Evolutionary conservation across 345 rosid genomes (phyloP).

Genomic region (Boechera divaricarpa): DNA sequence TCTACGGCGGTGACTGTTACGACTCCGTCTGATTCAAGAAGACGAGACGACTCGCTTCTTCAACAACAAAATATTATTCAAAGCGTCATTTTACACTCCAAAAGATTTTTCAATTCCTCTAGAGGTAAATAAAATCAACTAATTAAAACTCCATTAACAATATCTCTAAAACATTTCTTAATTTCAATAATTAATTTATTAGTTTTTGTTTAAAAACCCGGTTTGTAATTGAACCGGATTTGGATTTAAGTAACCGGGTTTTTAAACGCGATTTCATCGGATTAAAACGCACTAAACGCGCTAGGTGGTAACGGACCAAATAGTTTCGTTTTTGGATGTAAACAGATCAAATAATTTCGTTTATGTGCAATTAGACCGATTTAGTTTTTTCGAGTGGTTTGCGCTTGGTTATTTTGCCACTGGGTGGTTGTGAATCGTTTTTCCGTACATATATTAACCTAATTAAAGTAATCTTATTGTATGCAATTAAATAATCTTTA

Average conservation of each 20-base stretch:
- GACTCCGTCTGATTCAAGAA: slow-evolving; percentile 46
- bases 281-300: no score
- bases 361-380: no score
- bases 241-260: no score
- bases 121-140: slow-evolving; percentile 52
- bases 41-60: slow-evolving; percentile 91
- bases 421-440: no score
- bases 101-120: slow-evolving; percentile 84
- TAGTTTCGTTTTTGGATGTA: no score
- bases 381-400: no score
- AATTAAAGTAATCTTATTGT: neutral
- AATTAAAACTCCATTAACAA: neutral
- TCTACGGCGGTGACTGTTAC: slow-evolving; percentile 51
- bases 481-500: neutral
- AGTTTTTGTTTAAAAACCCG: neutral
- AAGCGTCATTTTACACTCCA: slow-evolving; percentile 94
- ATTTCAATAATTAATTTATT: neutral
- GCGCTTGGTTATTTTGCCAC: no score
- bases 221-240: no score
- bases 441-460: neutral
- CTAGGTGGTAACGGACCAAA: no score
- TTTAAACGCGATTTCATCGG: no score
- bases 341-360: no score
- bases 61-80: slow-evolving; percentile 95
- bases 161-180: neutral